Percentiles rank a stretch among this genome's conserved stretches.
Evolutionary conservation across 352 stramenopile species (phyloP).

Genomic region (Blastocystis sp.): DNA sequence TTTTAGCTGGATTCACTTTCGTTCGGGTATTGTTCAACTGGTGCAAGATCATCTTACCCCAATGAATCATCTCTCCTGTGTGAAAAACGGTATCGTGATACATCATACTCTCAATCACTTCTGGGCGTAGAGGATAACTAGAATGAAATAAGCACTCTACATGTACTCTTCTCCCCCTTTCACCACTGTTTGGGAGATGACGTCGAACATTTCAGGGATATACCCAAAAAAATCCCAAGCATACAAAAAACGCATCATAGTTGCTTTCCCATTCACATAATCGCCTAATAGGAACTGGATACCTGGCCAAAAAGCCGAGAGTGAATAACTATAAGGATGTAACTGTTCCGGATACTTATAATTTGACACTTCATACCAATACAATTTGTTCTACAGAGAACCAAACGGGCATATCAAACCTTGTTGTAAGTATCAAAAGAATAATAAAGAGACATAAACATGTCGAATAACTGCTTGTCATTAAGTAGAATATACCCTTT

Average conservation of each 20-base stretch:
- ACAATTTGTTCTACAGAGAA: slow-evolving; percentile 59
- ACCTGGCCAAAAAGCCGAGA: slow-evolving; percentile 92
- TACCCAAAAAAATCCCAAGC: slow-evolving; percentile 87
- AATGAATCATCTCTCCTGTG: slow-evolving; percentile 73
- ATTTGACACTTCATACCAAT: slow-evolving; percentile 70
- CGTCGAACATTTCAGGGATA: slow-evolving; percentile 83
- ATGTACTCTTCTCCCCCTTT: slow-evolving; percentile 12
- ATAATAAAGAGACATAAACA: slow-evolving; percentile 72
- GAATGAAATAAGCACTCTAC: not conserved
- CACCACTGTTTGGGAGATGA: not conserved
- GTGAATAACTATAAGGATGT: slow-evolving; percentile 72
- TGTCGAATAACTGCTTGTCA: slow-evolving; percentile 80
- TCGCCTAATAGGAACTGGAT: slow-evolving; percentile 88
- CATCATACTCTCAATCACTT: slow-evolving; percentile 88
- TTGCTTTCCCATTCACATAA: slow-evolving; percentile 77
- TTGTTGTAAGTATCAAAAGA: slow-evolving; percentile 68
- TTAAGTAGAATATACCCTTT: slow-evolving; percentile 92
- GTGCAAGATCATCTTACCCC: slow-evolving; percentile 61
- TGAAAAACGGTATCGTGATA: slow-evolving; percentile 84
- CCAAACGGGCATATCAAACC: not conserved
- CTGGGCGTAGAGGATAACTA: slow-evolving; percentile 85
- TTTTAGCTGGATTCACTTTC: not conserved
- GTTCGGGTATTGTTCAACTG: slow-evolving; percentile 49
- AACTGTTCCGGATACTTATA: slow-evolving; percentile 75
- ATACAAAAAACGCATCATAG: slow-evolving; percentile 85